Evolutionary conservation across 108 stramenopile species (phyloP).

Genomic region (Skeletonema menzelii): DNA sequence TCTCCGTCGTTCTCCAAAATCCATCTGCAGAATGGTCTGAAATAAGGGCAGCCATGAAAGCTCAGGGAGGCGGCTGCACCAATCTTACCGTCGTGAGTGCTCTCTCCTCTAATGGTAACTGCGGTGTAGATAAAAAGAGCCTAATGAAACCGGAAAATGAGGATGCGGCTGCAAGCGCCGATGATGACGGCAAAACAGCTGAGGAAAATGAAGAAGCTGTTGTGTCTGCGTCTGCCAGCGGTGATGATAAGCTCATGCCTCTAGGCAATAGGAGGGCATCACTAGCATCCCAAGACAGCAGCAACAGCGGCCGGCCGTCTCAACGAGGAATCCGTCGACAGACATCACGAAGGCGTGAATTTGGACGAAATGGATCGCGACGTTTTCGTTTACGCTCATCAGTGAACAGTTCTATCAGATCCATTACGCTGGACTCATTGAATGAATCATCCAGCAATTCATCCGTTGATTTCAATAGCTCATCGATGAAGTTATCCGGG

Average conservation of each 20-base stretch:
- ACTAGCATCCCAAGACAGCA: background rate
- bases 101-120: background rate
- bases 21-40: background rate
- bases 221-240: background rate
- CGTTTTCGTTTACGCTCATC: background rate
- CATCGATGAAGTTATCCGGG: background rate
- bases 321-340: background rate
- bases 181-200: background rate
- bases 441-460: background rate
- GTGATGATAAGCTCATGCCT: background rate
- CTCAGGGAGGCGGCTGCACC: background rate
- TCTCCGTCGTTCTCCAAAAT: too few relatives aligned
- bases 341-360: background rate
- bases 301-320: background rate
- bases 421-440: background rate
- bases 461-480: background rate
- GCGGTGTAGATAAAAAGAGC: background rate
- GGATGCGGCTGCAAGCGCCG: background rate
- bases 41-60: background rate
- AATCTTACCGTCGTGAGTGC: background rate
- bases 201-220: background rate
- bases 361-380: background rate
- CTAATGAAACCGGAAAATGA: background rate
- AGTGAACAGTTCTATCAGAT: background rate
- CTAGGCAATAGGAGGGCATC: background rate